A percentile compares a stretch with the other conserved stretches of the same genome.
phyloP scores from a whole-genome alignment of 1,139 yeast species.

The Saccharomyces pastorianus region DNA sequence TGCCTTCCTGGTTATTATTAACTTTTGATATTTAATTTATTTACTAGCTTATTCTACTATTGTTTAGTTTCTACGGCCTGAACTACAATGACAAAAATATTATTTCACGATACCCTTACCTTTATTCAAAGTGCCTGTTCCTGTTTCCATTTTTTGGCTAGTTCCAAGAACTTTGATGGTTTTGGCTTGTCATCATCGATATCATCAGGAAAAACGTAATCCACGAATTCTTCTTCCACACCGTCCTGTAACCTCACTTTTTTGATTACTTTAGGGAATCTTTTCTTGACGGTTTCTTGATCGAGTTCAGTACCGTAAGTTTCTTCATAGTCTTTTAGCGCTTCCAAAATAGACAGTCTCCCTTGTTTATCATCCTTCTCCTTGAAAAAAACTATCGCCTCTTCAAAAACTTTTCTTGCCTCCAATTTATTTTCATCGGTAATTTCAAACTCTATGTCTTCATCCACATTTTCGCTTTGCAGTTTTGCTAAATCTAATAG shows the following conservation, averaged over 20 bases:
- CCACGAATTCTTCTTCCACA: conserved; percentile 48
- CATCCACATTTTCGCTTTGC: conserved; percentile 43
- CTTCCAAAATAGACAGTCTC: conserved; percentile 50
- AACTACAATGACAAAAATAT: background rate
- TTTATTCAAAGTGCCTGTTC: conserved; percentile 5
- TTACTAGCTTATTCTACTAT: background rate
- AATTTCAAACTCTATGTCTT: conserved; percentile 43
- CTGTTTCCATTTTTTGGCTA: conserved; percentile 54
- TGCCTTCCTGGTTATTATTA: background rate
- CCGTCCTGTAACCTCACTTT: conserved; percentile 43
- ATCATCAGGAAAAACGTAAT: conserved; percentile 64
- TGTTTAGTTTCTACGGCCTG: background rate
- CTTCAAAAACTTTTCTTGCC: conserved; percentile 49
- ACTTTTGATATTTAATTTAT: background rate
- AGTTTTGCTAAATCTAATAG: conserved; percentile 31
- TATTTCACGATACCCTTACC: background rate
- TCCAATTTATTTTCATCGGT: conserved; percentile 44
- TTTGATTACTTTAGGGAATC: conserved; percentile 50
- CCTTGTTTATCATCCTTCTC: conserved; percentile 35
- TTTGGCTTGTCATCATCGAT: conserved; percentile 18
- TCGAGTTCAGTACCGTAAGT: conserved; percentile 48
- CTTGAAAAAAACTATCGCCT: conserved; percentile 45
- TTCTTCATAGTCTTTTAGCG: conserved; percentile 59
- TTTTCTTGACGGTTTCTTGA: conserved; percentile 34
- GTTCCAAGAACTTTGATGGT: conserved; percentile 48